Conservation (phyloP, 1,284 basidiomycete species). For the Cryptococcus sp. region DNA sequence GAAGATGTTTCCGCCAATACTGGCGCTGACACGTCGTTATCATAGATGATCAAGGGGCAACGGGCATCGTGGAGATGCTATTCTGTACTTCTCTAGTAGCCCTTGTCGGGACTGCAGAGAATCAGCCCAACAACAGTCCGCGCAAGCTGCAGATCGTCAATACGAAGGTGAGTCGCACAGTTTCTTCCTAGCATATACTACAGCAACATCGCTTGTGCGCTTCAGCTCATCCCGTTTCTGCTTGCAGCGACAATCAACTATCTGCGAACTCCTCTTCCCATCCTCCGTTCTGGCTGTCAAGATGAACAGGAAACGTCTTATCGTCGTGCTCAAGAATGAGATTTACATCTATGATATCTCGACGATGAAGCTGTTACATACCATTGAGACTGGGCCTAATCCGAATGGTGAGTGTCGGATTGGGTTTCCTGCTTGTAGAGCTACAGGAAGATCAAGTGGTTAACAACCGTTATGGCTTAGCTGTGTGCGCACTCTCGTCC, state of each 20-base stretch:
- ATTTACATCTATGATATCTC: slow-evolving; percentile 99
- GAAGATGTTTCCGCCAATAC: neutral
- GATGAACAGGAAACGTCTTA: slow-evolving; percentile 92
- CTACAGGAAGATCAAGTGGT: too few relatives aligned
- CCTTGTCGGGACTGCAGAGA: slow-evolving; percentile 88
- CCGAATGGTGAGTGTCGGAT: slow-evolving; percentile 69
- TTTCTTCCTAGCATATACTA: neutral
- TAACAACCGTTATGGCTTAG: slow-evolving; percentile 53
- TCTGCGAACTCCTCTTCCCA: slow-evolving; percentile 97
- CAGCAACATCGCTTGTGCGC: neutral
- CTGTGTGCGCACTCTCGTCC: slow-evolving; percentile 91
- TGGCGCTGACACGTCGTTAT: neutral
- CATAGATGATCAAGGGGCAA: slow-evolving; percentile 80
- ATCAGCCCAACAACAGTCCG: slow-evolving; percentile 76
- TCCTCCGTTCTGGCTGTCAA: slow-evolving; percentile 94
- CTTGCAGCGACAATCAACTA: slow-evolving; percentile 90
- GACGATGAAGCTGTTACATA: slow-evolving; percentile 96
- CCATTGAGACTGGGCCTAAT: slow-evolving; percentile 95
- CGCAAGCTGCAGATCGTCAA: slow-evolving; percentile 96
- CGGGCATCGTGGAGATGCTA: slow-evolving; percentile 97
- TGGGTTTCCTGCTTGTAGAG: neutral
- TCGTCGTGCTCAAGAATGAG: slow-evolving; percentile 92
- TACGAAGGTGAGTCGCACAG: slow-evolving; percentile 69
- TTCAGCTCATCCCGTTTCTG: neutral
- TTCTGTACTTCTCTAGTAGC: slow-evolving; percentile 98